Conservation (phyloP, 2,329 filamentous ascomycete genomes). For the Xylariaceae sp. region DNA sequence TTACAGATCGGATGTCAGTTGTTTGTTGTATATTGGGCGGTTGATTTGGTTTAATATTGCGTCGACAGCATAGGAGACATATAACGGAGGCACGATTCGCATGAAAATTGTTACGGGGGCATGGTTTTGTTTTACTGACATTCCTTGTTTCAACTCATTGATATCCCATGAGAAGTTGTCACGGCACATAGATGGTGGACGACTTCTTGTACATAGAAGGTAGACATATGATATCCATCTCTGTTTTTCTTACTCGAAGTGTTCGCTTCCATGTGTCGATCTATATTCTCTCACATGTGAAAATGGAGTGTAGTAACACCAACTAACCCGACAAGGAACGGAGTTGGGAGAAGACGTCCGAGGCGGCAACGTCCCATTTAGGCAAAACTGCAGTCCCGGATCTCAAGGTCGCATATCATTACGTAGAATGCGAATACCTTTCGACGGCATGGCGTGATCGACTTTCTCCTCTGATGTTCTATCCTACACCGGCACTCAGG, state of each 20-base stretch:
- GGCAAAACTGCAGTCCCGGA: slow-evolving; percentile 14
- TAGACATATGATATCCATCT: too few relatives aligned
- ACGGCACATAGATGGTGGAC: too few relatives aligned
- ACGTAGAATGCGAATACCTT: too few relatives aligned
- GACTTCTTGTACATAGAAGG: background rate
- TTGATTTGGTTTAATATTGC: background rate
- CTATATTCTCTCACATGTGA: background rate
- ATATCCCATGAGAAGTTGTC: too few relatives aligned
- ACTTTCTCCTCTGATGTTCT: too few relatives aligned
- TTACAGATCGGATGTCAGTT: background rate
- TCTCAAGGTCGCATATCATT: too few relatives aligned
- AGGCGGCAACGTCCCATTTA: slow-evolving; percentile 16
- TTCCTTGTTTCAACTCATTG: too few relatives aligned
- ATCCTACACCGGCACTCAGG: too few relatives aligned
- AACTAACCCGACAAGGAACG: slow-evolving; percentile 24
- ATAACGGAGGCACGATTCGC: too few relatives aligned
- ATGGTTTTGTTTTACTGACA: background rate
- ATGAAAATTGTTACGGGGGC: background rate
- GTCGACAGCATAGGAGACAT: background rate
- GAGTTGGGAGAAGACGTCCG: slow-evolving; percentile 9
- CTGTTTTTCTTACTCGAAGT: background rate
- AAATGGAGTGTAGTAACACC: background rate
- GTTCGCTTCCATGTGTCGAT: too few relatives aligned
- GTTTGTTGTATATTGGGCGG: too few relatives aligned
- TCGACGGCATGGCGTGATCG: background rate